Conservation (phyloP, 2,329 filamentous ascomycete genomes). For the Beauveria asiatica region DNA sequence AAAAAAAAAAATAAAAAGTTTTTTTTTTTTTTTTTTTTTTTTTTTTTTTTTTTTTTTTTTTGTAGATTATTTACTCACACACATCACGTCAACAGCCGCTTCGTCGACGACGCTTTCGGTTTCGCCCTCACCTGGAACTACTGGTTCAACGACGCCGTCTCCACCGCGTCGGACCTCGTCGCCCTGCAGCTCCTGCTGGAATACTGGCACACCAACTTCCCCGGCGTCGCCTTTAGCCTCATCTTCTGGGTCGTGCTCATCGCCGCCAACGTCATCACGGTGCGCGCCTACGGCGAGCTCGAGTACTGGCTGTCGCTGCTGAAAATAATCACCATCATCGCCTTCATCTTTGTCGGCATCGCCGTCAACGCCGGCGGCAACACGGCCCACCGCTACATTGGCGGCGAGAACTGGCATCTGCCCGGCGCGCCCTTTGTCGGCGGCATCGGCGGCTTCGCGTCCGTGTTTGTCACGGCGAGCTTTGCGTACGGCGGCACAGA, state of each 20-base stretch:
- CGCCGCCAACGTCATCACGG: conserved; percentile 26
- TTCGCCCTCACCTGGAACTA: conserved; percentile 51
- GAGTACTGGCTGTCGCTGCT: conserved; percentile 50
- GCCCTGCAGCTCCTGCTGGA: conserved; percentile 43
- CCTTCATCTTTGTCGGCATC: conserved; percentile 57
- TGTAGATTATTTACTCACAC: neutral
- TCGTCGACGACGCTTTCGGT: conserved; percentile 45
- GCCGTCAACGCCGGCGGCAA: conserved; percentile 46
- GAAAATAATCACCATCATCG: conserved; percentile 44
- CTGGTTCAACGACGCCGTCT: conserved; percentile 57
- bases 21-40: no score
- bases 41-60: no score
- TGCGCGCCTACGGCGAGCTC: conserved; percentile 30
- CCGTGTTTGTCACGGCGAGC: conserved; percentile 42
- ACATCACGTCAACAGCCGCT: conserved; percentile 25
- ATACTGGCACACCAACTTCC: conserved; percentile 55
- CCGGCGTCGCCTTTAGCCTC: conserved; percentile 53
- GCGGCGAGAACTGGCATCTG: conserved; percentile 48
- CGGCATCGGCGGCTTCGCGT: conserved; percentile 57
- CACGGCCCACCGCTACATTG: conserved; percentile 43
- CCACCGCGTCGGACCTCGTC: conserved; percentile 49
- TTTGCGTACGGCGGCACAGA: conserved; percentile 40
- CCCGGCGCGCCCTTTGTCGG: conserved; percentile 55
- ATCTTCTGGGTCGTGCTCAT: conserved; percentile 53
- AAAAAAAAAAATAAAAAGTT: no score